A percentile compares a stretch with the other conserved stretches of the same genome.
phyloP scores from a whole-genome alignment of 2,329 filamentous ascomycete species.

The Aspergillus sp. region DNA sequence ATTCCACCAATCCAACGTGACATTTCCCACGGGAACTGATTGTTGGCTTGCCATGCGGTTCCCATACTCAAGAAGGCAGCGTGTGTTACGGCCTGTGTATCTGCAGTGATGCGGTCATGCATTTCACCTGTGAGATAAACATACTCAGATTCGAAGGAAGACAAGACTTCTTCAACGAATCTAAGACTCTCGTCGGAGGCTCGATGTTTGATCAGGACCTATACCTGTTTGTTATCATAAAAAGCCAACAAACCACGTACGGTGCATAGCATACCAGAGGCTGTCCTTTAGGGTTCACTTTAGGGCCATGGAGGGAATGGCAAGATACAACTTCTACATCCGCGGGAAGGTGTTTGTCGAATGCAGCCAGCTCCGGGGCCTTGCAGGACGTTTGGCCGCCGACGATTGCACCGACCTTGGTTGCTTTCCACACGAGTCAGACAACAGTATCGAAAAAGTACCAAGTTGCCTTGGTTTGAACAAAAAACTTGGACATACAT shows the following conservation, averaged over 20 bases:
- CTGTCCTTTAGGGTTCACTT: slow-evolving; percentile 81
- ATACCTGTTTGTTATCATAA: slow-evolving; percentile 12
- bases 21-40: slow-evolving; percentile 95
- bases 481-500: slow-evolving; percentile 60
- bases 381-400: slow-evolving; percentile 98
- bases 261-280: slow-evolving; percentile 61
- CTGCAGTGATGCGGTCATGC: slow-evolving; percentile 95
- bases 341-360: slow-evolving; percentile 77
- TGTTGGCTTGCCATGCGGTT: slow-evolving; percentile 91
- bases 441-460: slow-evolving; percentile 5
- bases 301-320: slow-evolving; percentile 92
- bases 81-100: slow-evolving; percentile 97
- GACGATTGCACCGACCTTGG: slow-evolving; percentile 90
- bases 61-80: slow-evolving; percentile 97
- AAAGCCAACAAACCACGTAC: slow-evolving; percentile 11
- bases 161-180: slow-evolving; percentile 76
- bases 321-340: slow-evolving; percentile 94
- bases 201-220: slow-evolving; percentile 85
- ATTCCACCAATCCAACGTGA: slow-evolving; percentile 95
- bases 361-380: slow-evolving; percentile 88
- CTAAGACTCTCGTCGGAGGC: slow-evolving; percentile 70
- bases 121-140: slow-evolving; percentile 82
- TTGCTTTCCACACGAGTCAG: slow-evolving; percentile 56
- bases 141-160: slow-evolving; percentile 77
- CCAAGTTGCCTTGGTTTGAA: slow-evolving; percentile 6